Conservation (phyloP, 805 yeast species). For the Pichia pseudocactophila region DNA sequence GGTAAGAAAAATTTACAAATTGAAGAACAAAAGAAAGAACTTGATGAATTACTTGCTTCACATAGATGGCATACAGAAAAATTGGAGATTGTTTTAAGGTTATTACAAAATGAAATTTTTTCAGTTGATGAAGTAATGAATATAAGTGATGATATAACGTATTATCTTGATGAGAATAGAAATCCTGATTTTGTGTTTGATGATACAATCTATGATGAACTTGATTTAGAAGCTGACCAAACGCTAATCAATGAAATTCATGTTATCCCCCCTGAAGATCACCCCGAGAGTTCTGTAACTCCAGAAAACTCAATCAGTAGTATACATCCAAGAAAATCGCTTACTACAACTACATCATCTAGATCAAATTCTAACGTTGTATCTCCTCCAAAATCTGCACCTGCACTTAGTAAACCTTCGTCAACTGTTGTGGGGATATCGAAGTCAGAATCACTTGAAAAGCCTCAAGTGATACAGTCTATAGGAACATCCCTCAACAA, state of each 20-base stretch:
- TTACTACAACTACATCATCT: slow-evolving; percentile 4
- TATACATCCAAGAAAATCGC: not conserved
- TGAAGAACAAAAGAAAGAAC: slow-evolving; percentile 43
- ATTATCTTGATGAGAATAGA: slow-evolving; percentile 88
- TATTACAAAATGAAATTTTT: slow-evolving; percentile 69
- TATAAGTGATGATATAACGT: slow-evolving; percentile 82
- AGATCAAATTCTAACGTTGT: slow-evolving; percentile 5
- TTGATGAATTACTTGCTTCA: slow-evolving; percentile 60
- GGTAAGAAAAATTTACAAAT: slow-evolving; percentile 37
- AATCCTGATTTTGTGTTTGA: slow-evolving; percentile 92
- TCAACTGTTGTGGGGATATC: not conserved
- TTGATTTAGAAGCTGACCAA: slow-evolving; percentile 52
- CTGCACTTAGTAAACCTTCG: not conserved
- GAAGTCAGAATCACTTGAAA: slow-evolving; percentile 2
- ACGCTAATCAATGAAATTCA: slow-evolving; percentile 25
- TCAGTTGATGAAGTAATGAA: slow-evolving; percentile 68
- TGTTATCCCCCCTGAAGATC: slow-evolving; percentile 11
- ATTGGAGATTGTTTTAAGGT: slow-evolving; percentile 66
- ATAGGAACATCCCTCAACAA: slow-evolving; percentile 13
- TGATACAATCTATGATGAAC: slow-evolving; percentile 85
- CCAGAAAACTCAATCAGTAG: slow-evolving; percentile 11
- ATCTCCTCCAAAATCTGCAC: not conserved
- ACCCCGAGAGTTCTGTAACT: slow-evolving; percentile 6
- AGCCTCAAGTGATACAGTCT: slow-evolving; percentile 12
- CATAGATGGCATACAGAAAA: slow-evolving; percentile 73